phyloP scores from a whole-genome alignment of 805 yeast species.

The Grigorovia humatica region DNA sequence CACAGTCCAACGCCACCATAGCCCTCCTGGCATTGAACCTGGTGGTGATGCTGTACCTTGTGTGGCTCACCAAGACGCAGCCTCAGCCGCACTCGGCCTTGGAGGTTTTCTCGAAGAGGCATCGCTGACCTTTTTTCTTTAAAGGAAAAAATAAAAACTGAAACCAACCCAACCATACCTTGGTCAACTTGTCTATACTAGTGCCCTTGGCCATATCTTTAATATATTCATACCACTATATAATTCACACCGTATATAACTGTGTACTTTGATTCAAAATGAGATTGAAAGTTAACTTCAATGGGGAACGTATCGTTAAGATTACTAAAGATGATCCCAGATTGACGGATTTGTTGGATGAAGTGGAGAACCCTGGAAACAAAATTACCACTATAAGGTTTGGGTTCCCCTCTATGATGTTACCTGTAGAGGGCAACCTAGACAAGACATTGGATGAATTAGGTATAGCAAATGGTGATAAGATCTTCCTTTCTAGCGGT shows the following conservation, averaged over 20 bases:
- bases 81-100: not conserved
- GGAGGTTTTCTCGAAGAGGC: not conserved
- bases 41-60: not conserved
- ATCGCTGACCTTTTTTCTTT: too few relatives aligned
- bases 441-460: slow-evolving; percentile 26
- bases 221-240: not conserved
- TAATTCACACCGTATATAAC: not conserved
- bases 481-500: slow-evolving; percentile 31
- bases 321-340: slow-evolving; percentile 30
- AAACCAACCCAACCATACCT: too few relatives aligned
- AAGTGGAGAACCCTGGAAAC: slow-evolving; percentile 7
- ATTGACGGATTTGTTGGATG: slow-evolving; percentile 25
- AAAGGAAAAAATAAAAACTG: too few relatives aligned
- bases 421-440: slow-evolving; percentile 16
- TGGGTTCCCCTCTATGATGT: slow-evolving; percentile 57
- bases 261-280: slow-evolving; percentile 11
- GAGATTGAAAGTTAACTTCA: slow-evolving; percentile 31
- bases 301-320: slow-evolving; percentile 26
- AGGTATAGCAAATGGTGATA: slow-evolving; percentile 30
- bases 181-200: too few relatives aligned
- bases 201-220: not conserved
- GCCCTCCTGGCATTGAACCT: not conserved
- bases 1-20: not conserved
- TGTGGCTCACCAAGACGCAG: not conserved
- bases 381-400: slow-evolving; percentile 27